Evolutionary conservation across 2,329 filamentous ascomycete genomes (phyloP), one percentile per base, ranked within the genome.

Genomic region (Sporothrix inflata): DNA sequence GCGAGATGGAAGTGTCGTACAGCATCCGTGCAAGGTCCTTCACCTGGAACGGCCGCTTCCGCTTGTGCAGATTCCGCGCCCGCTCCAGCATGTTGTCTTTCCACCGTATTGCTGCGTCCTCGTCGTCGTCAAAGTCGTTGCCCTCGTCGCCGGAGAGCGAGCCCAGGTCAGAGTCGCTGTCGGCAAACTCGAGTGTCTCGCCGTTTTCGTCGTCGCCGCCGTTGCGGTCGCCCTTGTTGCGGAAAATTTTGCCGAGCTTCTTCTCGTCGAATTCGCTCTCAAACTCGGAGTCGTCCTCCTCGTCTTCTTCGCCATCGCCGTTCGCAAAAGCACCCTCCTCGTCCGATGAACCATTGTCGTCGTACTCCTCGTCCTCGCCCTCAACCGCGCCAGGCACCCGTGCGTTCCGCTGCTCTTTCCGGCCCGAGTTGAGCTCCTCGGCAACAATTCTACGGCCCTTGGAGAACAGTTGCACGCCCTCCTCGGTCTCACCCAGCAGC

Each of bases 141-240:
- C 88, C 87, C n/a, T 88, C 86, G 0, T 84, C 82, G 5, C 82
- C 83, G 2, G 93, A 97, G 75, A 98, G 82, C 3, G 95, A 97
- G 7, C 96, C 96, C 4, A 99, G 86, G 79, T 99, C 97, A 0
- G 96, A 99, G 80, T 99, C 97, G 78, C 94, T 97, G 78, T 99
- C 96, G 16, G 96, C 96, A 83, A 98, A 99, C 1, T 90, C 93
- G 72, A 98, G 78, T 71, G 97, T 93, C 42, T 90, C 92, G 30
- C 89, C 88, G 34, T 97, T 93, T 40, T 90, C 92, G 34, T 89
- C 88, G 30, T 89, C 88, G 12, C 84, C 84, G 27, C 79, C 73
- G 49, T 87, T 84, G 69, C 84, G 84, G 45, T 88, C 86, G 19
- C 80, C 78, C 7, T 84, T 81, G 71, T 85, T 85, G 69, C 84